Percentiles rank a stretch among this genome's conserved stretches.
phyloP scores from a whole-genome alignment of 1,139 yeast genomes.

The Geotrichum reessii region DNA sequence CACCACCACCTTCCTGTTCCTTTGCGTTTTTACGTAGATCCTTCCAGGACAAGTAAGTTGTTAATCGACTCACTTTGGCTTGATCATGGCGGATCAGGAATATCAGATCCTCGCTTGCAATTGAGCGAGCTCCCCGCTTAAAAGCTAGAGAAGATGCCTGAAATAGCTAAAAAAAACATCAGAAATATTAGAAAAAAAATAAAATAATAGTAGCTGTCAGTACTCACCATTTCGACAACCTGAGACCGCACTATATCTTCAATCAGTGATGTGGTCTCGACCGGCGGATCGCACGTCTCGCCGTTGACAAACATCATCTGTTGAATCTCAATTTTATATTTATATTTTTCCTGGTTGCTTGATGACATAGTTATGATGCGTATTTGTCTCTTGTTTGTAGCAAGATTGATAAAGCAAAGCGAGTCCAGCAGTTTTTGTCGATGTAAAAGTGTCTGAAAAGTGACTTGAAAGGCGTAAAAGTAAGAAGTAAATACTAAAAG shows the following conservation, averaged over 20 bases:
- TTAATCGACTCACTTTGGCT: constrained; percentile 85
- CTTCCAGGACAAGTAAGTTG: constrained; percentile 93
- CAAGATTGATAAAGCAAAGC: too few relatives aligned
- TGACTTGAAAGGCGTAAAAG: not conserved
- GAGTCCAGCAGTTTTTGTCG: too few relatives aligned
- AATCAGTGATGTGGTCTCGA: constrained; percentile 81
- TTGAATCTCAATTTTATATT: constrained; percentile 33
- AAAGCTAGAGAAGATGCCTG: constrained; percentile 79
- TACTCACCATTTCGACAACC: constrained; percentile 65
- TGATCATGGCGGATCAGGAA: constrained; percentile 88
- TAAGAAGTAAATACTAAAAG: not conserved
- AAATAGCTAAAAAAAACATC: constrained; percentile 36
- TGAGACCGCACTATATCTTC: constrained; percentile 95
- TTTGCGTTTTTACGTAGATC: constrained; percentile 96
- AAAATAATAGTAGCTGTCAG: not conserved
- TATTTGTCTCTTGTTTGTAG: not conserved
- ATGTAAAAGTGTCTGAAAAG: too few relatives aligned
- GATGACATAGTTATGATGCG: not conserved
- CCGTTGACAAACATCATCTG: constrained; percentile 97
- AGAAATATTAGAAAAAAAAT: not conserved
- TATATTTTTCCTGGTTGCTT: constrained; percentile 27
- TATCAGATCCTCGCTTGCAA: constrained; percentile 88
- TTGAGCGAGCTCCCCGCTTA: constrained; percentile 73
- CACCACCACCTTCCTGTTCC: constrained; percentile 88
- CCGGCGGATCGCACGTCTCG: constrained; percentile 89